Evolutionary conservation across 345 rosid genomes (phyloP), one percentile per base, ranked within the genome.

Genomic region (Eutrema heterophyllum): DNA sequence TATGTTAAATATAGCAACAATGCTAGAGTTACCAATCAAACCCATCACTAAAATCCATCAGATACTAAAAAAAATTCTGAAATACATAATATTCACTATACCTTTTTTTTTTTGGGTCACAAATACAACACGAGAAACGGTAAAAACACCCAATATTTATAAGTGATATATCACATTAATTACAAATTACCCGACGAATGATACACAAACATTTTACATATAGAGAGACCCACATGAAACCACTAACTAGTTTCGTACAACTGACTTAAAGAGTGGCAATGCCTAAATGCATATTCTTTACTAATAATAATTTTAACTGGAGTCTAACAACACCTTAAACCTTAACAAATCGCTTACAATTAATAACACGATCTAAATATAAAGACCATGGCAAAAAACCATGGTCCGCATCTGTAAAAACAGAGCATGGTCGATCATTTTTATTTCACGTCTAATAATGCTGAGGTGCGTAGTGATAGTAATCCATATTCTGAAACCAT

Each of bases 401-500:
- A 63, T 26, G 16, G 33, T 32, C 55, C 27, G 5, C 14, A 26
- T 39, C 21, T 39, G 33, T 60, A 60, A 24, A 21, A 24, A 62
- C 68, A 33, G 15, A 32, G 16, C 68, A 15, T 64, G 32, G 18
- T 49, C 2, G 15, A 56, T 45, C 49, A 46, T 26, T 35, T 48
- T 13, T 46, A 15, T 45, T 49, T 29, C 26, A 27, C 9, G 36
- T 57, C 61, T 67, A 59, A 51, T 41, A 59, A 51, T 41, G 66
- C 33, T 59, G 68, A n/a, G 55, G 63, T 75, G 68, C 46, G 8
- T 21, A 13, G 68, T 74, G 32, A 43, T 36, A 29, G 36, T 76
- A 16, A 46, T 76, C 71, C 79, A 55, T 76, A 66, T 55, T 36
- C 55, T 67, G 73, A 38, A 76, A 32, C 75, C 75, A 62, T 54